Base-by-base conservation (phyloP, 805 yeast species). In the Scheffersomyces amazonensis region DNA sequence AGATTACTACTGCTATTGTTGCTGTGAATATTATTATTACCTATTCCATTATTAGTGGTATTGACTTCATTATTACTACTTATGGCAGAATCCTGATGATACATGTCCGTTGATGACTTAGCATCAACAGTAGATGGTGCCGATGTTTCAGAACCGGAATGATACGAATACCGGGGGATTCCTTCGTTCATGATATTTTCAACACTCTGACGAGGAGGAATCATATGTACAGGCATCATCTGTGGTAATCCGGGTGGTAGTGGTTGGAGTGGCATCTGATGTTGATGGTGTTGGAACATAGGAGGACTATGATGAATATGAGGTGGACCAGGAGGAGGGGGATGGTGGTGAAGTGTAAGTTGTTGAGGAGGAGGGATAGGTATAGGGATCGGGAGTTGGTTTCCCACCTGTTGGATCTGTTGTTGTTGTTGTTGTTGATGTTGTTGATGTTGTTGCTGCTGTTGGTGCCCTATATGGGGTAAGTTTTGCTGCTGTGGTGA, bases 351-450 rank as follows among this genome's bases (percentile, higher is more conserved):
- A 27, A 13, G 30, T 24, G n/a, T 20, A 20, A 9, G 22, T 9
- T 20, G 22, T 32, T 11, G 31, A 15, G 16, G 35, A 8, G 9
- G 39, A 9, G 5, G 19, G n/a, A 11, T 6, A 20, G 6, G 34
- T 30, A 19, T 32, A 24, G n/a, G 34, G 18, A 21, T 20, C 22
- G 22, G 9, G 22, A 20, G 22, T 20, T 20, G 22, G 9, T 20
- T 6, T 31, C n/a, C n/a, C n/a, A n/a, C n/a, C n/a, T 29, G 20
- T 25, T 27, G 24, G 31, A 21, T 16, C 22, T 28, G 16, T 32
- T 5, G 40, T 30, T 20, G 40, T 37, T 16, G 31, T 37, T 25
- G 28, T 32, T 11, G 33, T 16, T n/a, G 18, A 5, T 13, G 36
- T 16, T 10, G 13, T 12, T 10, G 20, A 34, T 30, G 36, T n/a